phyloP scores from a whole-genome alignment of 306 rosid genomes.

The Inga laurina region DNA sequence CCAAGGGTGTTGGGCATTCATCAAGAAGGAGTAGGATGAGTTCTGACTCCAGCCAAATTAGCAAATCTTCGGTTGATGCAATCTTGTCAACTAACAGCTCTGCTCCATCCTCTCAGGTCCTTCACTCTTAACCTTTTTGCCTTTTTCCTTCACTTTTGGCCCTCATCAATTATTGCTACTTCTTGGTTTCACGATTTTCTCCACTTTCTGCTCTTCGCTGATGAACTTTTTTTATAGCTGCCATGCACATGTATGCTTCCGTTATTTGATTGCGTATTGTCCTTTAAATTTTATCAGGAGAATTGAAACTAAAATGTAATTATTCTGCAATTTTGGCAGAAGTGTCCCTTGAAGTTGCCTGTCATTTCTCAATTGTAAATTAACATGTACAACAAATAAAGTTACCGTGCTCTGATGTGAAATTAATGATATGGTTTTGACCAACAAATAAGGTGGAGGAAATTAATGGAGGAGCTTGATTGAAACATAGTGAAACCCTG shows the following conservation, averaged over 20 bases:
- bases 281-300: neutral
- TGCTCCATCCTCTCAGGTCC: conserved; percentile 43
- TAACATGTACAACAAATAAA: conserved; percentile 16
- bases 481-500: neutral
- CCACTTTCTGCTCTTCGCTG: conserved; percentile 13
- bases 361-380: neutral
- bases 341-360: neutral
- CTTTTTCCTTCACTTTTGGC: conserved; percentile 11
- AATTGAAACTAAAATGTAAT: conserved; percentile 6
- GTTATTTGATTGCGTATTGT: neutral
- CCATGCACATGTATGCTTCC: neutral
- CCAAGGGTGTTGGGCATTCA: conserved; percentile 69
- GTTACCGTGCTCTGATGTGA: neutral
- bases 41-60: conserved; percentile 60
- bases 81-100: conserved; percentile 58
- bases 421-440: neutral
- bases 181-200: conserved; percentile 12
- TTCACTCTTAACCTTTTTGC: neutral
- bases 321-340: neutral
- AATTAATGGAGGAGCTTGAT: conserved; percentile 16
- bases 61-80: conserved; percentile 85
- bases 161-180: conserved; percentile 25
- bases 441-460: conserved; percentile 1
- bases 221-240: conserved; percentile 19
- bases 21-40: conserved; percentile 72